These are phyloP conservation scores for Suillus subluteus DNA, from an alignment of 768 basidiomycete species.

Conservation along the genomic window DNA sequence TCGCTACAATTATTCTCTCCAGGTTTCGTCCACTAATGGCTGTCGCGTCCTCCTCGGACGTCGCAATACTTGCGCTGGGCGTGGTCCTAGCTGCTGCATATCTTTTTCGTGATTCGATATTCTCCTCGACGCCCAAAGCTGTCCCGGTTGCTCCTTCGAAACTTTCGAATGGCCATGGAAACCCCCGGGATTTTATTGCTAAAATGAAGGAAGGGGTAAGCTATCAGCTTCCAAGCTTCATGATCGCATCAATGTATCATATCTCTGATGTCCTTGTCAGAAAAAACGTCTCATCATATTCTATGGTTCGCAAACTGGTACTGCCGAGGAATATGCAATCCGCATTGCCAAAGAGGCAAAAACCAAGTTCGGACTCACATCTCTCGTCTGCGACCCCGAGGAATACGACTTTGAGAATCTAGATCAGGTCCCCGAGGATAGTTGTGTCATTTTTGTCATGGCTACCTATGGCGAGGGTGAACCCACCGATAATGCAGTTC, in stretches of 20 bases:
- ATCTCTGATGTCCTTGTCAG: constrained; percentile 42
- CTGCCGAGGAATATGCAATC: constrained; percentile 97
- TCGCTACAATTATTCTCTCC: constrained; percentile 7
- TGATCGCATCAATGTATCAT: constrained; percentile 16
- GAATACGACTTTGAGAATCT: constrained; percentile 99
- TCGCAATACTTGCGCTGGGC: constrained; percentile 72
- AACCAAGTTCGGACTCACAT: constrained; percentile 91
- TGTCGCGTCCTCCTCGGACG: constrained; percentile 68
- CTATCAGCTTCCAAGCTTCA: constrained; percentile 20
- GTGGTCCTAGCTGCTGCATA: constrained; percentile 77
- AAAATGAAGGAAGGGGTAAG: constrained; percentile 94
- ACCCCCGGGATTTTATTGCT: constrained; percentile 91
- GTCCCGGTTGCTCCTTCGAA: constrained; percentile 50
- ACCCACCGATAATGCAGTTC: constrained; percentile 96
- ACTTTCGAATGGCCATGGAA: constrained; percentile 66
- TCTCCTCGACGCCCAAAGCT: constrained; percentile 66
- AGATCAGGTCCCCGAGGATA: constrained; percentile 86
- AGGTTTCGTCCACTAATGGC: constrained; percentile 49
- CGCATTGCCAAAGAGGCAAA: constrained; percentile 98
- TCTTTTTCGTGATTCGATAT: constrained; percentile 83
- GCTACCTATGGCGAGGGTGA: constrained; percentile 99
- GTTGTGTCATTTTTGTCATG: constrained; percentile 91
- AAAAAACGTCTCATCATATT: constrained; percentile 98
- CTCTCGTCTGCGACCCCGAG: constrained; percentile 97
- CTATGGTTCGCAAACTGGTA: constrained; percentile 98